Base-by-base conservation (phyloP, 83 land plant species). In the Picea engelmannii region DNA sequence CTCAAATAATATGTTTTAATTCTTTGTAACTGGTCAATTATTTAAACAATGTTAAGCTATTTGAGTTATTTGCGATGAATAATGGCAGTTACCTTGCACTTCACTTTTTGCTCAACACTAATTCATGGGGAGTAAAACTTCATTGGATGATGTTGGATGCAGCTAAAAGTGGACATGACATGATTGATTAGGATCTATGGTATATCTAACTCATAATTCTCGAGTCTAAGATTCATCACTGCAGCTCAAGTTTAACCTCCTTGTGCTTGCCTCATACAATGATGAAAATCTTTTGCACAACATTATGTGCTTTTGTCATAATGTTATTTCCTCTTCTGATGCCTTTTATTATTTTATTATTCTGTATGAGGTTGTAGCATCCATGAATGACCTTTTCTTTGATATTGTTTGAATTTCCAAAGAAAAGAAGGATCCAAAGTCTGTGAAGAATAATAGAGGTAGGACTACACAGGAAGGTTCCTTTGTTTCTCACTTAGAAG, bases 131-230 rank as follows among this genome's bases (percentile, higher is more conserved):
- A 42, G 44, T 4, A 42, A 42, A 66, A 31, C 44, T 31, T 80
- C 21, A 58, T 59, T 42, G 8, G 3, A 9, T 25, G 59, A 81
- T 47, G 1, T 75, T 49, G 25, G 42, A 70, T 75, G 76, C 95
- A 96, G 99, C 88, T 96, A 20, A 95, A 94, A 84, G 96, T 95
- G 18, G 99, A 96, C 92, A 95, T 87, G 85, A 6, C 80, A 35
- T 90, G 87, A 79, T 78, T 96, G 82, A 92, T 96, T 80, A 98
- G 95, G 81, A 85, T 95, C 6, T 93, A 91, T 86, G 95, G 97
- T 2, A 87, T 95, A 62, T 92, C 98, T 42, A 96, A 95, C 79
- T 82, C 93, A 23, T 98, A 96, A 74, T 96, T 96, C 80, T 74
- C 91, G 47, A 84, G 52, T 76, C 96, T 95, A 82, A 85, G 93